Base-by-base conservation (phyloP, 495 filamentous ascomycete genomes). In the Podospora comata region DNA sequence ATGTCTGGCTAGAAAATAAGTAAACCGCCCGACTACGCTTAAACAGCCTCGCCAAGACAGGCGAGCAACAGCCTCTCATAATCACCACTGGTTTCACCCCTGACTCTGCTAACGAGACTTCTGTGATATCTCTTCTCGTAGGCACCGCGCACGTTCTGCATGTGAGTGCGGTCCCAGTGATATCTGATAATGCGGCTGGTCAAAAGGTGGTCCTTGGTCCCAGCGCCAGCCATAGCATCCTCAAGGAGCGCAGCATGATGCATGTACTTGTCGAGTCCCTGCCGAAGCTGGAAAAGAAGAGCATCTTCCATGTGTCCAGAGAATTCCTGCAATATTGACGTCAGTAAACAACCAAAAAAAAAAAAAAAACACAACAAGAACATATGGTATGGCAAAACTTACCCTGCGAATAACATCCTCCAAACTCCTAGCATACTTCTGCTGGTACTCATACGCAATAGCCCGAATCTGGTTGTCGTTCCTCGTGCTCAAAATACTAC, bases 231-330 rank as follows among this genome's bases (percentile, higher is more conserved):
- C 93, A 97, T 97, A 20, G 90, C 85, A 18, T 91, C 90, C 74
- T 98, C 93, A 16, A 98, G 81, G 7, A 89, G 79, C 27, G 84
- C 81, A 0, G 95, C 94, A 73, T 97, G 94, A 58, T 91, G 86
- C 85, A 90, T 89, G 26, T 90, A 91, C 62, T 89, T 90, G 73
- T 98, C 92, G 13, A 86, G 79, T 5, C 91, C 95, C 0, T 86
- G 84, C n/a, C 85, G 85, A 4, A 97, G 79, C 78, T 96, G 92
- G 64, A 86, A 87, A 55, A 93, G 76, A n/a, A 97, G 79, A 0
- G 92, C 93, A 28, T 90, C 85, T 78, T 94, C 86, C 92, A 97
- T 97, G 72, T 98, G 94, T 0, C 94, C 94, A 0, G 89, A 90
- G 79, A 97, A 96, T 74, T 95, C 89, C 80, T 58, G 55, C 11